Conservation (phyloP, 2,329 filamentous ascomycete genomes). For the Acarospora socialis region DNA sequence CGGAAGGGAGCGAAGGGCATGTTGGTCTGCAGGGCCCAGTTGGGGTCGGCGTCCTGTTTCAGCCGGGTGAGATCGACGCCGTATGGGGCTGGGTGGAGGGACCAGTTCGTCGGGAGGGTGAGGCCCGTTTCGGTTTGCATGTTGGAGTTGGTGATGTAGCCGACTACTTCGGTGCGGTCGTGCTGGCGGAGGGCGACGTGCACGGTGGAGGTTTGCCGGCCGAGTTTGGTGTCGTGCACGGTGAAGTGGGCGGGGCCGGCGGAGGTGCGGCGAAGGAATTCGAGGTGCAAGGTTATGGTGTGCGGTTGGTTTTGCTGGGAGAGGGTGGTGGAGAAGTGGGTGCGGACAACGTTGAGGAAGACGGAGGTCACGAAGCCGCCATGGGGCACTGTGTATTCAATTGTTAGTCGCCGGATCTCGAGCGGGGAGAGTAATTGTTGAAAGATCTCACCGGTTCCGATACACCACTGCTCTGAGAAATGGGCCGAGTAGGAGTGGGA, state of each 20-base stretch:
- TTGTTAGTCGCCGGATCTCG: no score
- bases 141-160: slow-evolving; percentile 52
- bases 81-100: slow-evolving; percentile 32
- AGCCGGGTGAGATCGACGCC: slow-evolving; percentile 30
- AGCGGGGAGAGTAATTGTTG: no score
- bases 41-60: slow-evolving; percentile 28
- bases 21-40: slow-evolving; percentile 30
- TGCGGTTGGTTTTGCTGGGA: slow-evolving; percentile 45
- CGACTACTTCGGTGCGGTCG: slow-evolving; percentile 45
- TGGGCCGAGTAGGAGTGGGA: slow-evolving; percentile 44
- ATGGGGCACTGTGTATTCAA: slow-evolving; percentile 44
- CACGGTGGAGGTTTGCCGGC: slow-evolving; percentile 47
- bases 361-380: slow-evolving; percentile 54
- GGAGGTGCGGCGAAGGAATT: slow-evolving; percentile 51
- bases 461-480: slow-evolving; percentile 47
- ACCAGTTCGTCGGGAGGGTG: slow-evolving; percentile 41
- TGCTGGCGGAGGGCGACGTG: slow-evolving; percentile 46
- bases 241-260: slow-evolving; percentile 42
- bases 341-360: slow-evolving; percentile 44
- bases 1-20: slow-evolving; percentile 26
- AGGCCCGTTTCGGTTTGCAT: slow-evolving; percentile 44
- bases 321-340: slow-evolving; percentile 46
- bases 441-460: slow-evolving; percentile 41
- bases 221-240: slow-evolving; percentile 50
- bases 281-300: slow-evolving; percentile 49